Evolutionary conservation across 768 basidiomycete genomes (phyloP).

Genomic region (Pleurotus pulmonarius): DNA sequence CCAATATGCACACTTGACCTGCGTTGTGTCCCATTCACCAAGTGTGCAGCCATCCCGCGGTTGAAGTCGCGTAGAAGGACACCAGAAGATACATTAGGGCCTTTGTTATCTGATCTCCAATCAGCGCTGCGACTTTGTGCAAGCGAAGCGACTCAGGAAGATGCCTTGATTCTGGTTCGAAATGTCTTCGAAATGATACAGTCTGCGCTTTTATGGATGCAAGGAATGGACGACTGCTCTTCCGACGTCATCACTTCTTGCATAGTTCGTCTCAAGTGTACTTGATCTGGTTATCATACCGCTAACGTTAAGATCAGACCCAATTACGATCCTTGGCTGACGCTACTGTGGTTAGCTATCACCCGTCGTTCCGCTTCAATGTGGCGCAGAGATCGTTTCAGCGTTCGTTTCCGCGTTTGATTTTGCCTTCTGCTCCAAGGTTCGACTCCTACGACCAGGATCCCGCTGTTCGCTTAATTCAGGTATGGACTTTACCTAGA

Average conservation of each 20-base stretch:
- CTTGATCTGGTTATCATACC: background rate
- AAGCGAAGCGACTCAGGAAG: conserved; percentile 18
- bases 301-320: conserved; percentile 15
- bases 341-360: conserved; percentile 27
- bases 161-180: conserved; percentile 30
- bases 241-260: conserved; percentile 21
- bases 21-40: background rate
- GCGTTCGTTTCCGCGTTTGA: conserved; percentile 40
- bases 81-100: conserved; percentile 37
- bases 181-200: conserved; percentile 24
- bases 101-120: conserved; percentile 35
- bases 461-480: conserved; percentile 26
- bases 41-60: conserved; percentile 38
- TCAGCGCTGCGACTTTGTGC: conserved; percentile 24
- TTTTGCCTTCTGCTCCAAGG: conserved; percentile 25
- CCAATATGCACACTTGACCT: background rate
- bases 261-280: conserved; percentile 21
- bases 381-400: conserved; percentile 47
- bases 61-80: conserved; percentile 39
- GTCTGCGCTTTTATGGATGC: conserved; percentile 26
- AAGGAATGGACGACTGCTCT: conserved; percentile 11
- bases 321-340: conserved; percentile 29
- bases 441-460: conserved; percentile 39
- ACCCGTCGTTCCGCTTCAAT: conserved; percentile 34
- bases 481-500: conserved; percentile 30